Evolutionary conservation across 108 stramenopile species (phyloP), one percentile per base, ranked within the genome.

Genomic region (Fragilaria crotonensis): DNA sequence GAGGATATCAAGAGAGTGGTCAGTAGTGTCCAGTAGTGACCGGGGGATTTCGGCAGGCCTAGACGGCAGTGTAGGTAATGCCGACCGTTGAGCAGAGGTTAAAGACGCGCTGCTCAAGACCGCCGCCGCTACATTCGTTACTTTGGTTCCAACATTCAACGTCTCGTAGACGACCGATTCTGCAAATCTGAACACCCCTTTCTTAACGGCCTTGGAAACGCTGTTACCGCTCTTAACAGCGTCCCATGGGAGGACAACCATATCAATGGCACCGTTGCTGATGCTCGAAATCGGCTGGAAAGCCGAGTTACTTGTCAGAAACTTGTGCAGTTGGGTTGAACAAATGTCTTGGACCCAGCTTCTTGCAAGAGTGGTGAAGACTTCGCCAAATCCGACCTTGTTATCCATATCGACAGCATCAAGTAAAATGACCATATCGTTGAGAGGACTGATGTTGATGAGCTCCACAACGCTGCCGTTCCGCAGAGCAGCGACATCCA

Each of bases 261-360:
- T 62, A 55, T 94, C 85, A 9, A 71, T 59, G 5, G 75, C 52
- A 5, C 79, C 83, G 44, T 71, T 73, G 3, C 82, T 80, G 20
- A 94, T 63, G 52, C 68, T 70, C 7, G 80, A 70, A 25, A 94
- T 60, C 0, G 84, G 78, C 60, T 88, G 77, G 36, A 94, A 76
- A 0, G 92, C 87, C 2, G 79, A 57, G 19, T 85, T 72, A 46
- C 76, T 73, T 11, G 86, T 81, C 7, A 94, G 59, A 65, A 94
- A 94, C 53, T 88, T 90, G 71, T 87, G 81, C 21, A 89, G 55
- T 57, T 94, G 92, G 0, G 86, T 94, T 11, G 80, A 56, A 48
- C 82, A 71, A 57, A 94, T 78, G 53, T 94, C 84, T 54, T 82
- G 63, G 20, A 94, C 64, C 88, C 88, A 94, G 11, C 48, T 66